Base-by-base conservation (phyloP, 805 yeast genomes). In the Nakazawaea molendinolei region DNA sequence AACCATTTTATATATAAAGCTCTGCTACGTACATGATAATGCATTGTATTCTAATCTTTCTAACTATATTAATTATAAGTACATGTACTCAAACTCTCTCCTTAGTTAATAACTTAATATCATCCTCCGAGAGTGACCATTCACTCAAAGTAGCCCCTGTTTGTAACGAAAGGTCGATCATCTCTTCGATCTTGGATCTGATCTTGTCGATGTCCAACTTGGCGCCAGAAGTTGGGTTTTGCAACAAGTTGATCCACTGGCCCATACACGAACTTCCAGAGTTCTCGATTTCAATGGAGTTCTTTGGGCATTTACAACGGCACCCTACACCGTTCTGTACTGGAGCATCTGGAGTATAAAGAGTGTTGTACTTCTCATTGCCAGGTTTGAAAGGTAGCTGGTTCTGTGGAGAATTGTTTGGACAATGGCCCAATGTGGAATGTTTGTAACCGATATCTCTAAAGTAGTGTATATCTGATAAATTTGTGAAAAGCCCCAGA, bases 361-460 rank as follows among this genome's bases (percentile, higher is more conserved):
- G 23, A 10, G 10, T 8, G 10, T 22, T 8, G 4, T 12, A 12
- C 44, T 46, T 28, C 41, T 67, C 66, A 5, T 46, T 49, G n/a
- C 56, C 49, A 8, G 61, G 56, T 8, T 43, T 31, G 46, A 70
- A 76, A 5, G 61, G 66, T 42, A 63, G 52, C 48, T 82, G 90
- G 23, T 64, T 60, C 9, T 49, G 47, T 3, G 71, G 72, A 1
- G 83, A 67, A 49, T 81, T 81, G 8, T 59, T 58, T 0, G 97
- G 96, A 63, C 97, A 89, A 57, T 89, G 97, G 27, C 73, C 79
- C 36, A 87, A 62, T 0, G 81, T 73, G 1, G 90, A 72, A 53
- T 90, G 97, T 39, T 74, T 67, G 58, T 89, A 90, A 0, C 97
- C 97, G 45, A 90, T 79, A 51, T 90, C 97, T 44, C 96, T 64